These are phyloP conservation scores for Hygrophoropsis aurantiaca DNA, from an alignment of 768 basidiomycete species.

Conservation along the genomic window DNA sequence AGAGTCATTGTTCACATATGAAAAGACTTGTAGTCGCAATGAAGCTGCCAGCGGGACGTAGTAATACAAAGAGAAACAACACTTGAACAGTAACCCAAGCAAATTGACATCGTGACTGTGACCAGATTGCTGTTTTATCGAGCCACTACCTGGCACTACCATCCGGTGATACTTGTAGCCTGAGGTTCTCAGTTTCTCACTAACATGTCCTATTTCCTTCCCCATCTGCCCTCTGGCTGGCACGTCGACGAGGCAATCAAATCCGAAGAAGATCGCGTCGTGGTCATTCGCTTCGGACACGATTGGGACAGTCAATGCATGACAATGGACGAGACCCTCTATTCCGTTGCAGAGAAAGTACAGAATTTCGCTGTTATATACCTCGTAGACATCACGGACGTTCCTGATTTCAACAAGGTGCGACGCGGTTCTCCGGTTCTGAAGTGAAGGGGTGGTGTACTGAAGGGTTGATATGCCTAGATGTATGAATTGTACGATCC, in stretches of 20 bases:
- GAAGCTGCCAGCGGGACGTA: too few relatives aligned
- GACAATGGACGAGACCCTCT: conserved; percentile 98
- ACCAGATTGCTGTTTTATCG: too few relatives aligned
- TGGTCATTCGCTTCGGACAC: conserved; percentile 92
- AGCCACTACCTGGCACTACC: too few relatives aligned
- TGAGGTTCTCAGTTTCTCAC: too few relatives aligned
- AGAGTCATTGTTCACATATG: too few relatives aligned
- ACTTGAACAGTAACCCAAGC: too few relatives aligned
- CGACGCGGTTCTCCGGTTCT: neutral
- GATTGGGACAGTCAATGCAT: conserved; percentile 95
- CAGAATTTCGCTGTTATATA: conserved; percentile 99
- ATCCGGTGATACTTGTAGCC: too few relatives aligned
- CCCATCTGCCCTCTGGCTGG: conserved; percentile 90
- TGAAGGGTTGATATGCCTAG: conserved; percentile 37
- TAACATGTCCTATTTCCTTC: conserved; percentile 85
- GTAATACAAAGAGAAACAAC: too few relatives aligned
- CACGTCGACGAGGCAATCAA: conserved; percentile 99
- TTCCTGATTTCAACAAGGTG: conserved; percentile 98
- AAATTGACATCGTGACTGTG: too few relatives aligned
- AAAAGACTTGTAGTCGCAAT: too few relatives aligned
- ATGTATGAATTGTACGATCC: conserved; percentile 99
- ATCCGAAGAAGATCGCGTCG: conserved; percentile 94
- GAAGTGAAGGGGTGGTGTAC: conserved; percentile 1
- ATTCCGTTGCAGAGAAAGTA: conserved; percentile 90
- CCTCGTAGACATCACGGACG: conserved; percentile 90